Conservation (phyloP, 1,284 basidiomycete genomes). For the Cryptococcus sp. region DNA sequence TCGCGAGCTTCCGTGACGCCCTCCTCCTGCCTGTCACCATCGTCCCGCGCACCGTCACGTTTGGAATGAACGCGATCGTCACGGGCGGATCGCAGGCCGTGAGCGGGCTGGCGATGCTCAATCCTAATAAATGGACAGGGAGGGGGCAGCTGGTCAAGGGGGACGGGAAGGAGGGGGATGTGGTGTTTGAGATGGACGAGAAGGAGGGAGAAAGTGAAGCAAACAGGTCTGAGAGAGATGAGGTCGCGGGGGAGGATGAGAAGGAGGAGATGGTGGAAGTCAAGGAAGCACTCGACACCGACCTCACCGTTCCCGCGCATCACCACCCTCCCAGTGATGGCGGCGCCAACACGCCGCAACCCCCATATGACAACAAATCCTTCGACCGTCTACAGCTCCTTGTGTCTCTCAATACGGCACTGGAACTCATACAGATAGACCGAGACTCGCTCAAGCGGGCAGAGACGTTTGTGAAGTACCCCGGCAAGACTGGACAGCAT, state of each 20-base stretch:
- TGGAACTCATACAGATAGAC: constrained; percentile 88
- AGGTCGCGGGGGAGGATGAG: constrained; percentile 3
- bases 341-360: constrained; percentile 15
- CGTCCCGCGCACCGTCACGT: constrained; percentile 75
- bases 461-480: constrained; percentile 83
- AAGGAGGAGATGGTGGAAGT: constrained; percentile 12
- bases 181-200: constrained; percentile 63
- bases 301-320: no score
- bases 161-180: constrained; percentile 17
- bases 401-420: constrained; percentile 83
- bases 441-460: constrained; percentile 86
- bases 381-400: constrained; percentile 75
- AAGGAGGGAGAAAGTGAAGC: constrained; percentile 29
- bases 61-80: constrained; percentile 67
- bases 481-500: constrained; percentile 72
- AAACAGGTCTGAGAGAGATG: constrained; percentile 11
- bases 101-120: constrained; percentile 79
- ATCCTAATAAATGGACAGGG: constrained; percentile 73
- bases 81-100: constrained; percentile 68
- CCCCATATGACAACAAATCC: constrained; percentile 23
- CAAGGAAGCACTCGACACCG: constrained; percentile 3
- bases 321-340: constrained; percentile 12
- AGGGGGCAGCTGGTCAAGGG: constrained; percentile 24
- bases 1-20: constrained; percentile 85
- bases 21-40: constrained; percentile 92